Percentiles rank a stretch among this genome's conserved stretches.
Evolutionary conservation across 371 early-diverging fungal species (phyloP).

Genomic region (Rhizopus stolonifer): DNA sequence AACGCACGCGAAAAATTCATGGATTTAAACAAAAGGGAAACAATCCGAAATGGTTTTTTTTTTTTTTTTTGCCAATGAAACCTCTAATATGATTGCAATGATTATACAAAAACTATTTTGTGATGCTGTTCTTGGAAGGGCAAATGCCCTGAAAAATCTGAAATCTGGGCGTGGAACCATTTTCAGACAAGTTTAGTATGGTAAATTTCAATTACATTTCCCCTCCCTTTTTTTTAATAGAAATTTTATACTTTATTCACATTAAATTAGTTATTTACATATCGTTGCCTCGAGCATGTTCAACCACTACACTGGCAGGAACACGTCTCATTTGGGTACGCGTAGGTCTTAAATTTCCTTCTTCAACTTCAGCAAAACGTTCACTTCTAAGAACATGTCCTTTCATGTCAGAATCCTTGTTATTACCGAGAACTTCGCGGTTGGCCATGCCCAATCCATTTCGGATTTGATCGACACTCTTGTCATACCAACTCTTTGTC

Average conservation of each 20-base stretch:
- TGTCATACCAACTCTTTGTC: constrained; percentile 17
- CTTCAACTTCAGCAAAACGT: constrained; percentile 33
- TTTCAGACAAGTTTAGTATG: too few species aligned
- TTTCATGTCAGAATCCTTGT: not conserved
- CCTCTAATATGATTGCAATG: too few species aligned
- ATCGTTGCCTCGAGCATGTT: constrained; percentile 16
- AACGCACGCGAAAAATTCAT: too few species aligned
- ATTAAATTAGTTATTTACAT: constrained; percentile 14
- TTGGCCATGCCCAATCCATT: constrained; percentile 12
- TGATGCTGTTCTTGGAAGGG: too few species aligned
- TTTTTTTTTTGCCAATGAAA: too few species aligned
- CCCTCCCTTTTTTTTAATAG: too few species aligned
- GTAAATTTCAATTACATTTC: too few species aligned
- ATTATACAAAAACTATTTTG: too few species aligned
- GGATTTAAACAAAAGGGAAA: too few species aligned
- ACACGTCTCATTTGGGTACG: constrained; percentile 10
- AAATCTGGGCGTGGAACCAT: too few species aligned
- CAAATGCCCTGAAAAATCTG: too few species aligned
- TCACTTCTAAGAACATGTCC: constrained; percentile 27
- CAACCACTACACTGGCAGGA: constrained; percentile 27
- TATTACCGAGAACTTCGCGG: constrained; percentile 11
- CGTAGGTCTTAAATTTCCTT: constrained; percentile 25
- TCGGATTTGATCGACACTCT: constrained; percentile 19
- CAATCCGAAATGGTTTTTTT: too few species aligned
- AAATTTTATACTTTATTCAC: constrained; percentile 4